Percentiles rank a stretch among this genome's conserved stretches.
Conservation (phyloP, 192 early-diverging fungal genomes). For the Backusella morwellensis region DNA sequence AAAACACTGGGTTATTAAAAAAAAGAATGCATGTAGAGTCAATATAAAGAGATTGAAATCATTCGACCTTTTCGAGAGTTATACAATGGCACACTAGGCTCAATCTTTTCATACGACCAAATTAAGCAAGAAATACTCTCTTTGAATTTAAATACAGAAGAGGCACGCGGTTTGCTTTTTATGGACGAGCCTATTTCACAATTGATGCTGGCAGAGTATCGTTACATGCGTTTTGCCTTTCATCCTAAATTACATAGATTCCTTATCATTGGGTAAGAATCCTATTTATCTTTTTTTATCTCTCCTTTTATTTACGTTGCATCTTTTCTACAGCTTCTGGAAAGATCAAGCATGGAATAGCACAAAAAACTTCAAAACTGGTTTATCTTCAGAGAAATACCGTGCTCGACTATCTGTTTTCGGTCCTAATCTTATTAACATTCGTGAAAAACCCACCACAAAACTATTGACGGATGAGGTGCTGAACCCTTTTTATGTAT, state of each 20-base stretch:
- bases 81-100: constrained; percentile 66
- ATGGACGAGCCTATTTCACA: constrained; percentile 37
- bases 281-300: not conserved
- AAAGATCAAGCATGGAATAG: constrained; percentile 52
- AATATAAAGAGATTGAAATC: constrained; percentile 59
- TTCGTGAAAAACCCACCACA: constrained; percentile 59
- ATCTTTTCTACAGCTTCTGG: constrained; percentile 36
- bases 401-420: constrained; percentile 64
- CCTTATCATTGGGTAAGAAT: constrained; percentile 36
- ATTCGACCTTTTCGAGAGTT: constrained; percentile 52
- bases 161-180: constrained; percentile 11
- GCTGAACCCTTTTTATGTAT: constrained; percentile 82
- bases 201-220: constrained; percentile 51
- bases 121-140: constrained; percentile 35
- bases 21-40: constrained; percentile 42
- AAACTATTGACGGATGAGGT: constrained; percentile 71
- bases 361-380: constrained; percentile 40
- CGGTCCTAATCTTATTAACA: constrained; percentile 71
- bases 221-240: constrained; percentile 53
- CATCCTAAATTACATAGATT: constrained; percentile 48
- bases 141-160: constrained; percentile 7
- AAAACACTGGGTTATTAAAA: not conserved
- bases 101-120: constrained; percentile 60
- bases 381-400: constrained; percentile 52
- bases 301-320: not conserved